A percentile compares a stretch with the other conserved stretches of the same genome.
Evolutionary conservation across 2,329 filamentous ascomycete species (phyloP).

Genomic region (Claviceps quebecensis): DNA sequence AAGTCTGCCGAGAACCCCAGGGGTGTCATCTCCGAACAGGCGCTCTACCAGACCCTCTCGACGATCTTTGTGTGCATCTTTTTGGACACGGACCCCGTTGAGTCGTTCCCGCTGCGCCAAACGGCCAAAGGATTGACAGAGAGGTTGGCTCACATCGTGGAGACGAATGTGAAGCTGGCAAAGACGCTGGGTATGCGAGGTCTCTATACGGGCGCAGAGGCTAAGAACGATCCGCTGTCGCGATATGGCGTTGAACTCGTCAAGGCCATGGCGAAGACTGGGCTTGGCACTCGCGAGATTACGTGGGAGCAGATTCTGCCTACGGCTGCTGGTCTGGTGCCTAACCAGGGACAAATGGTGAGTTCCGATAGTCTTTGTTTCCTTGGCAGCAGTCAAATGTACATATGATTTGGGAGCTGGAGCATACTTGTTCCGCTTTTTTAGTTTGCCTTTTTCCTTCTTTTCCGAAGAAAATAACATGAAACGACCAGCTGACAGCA

Average conservation of each 20-base stretch:
- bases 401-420: no score
- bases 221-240: conserved; percentile 40
- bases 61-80: conserved; percentile 53
- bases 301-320: conserved; percentile 59
- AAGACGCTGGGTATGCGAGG: conserved; percentile 24
- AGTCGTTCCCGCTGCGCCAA: conserved; percentile 49
- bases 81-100: conserved; percentile 50
- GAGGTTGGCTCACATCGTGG: conserved; percentile 47
- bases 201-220: conserved; percentile 34
- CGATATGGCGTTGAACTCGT: conserved; percentile 53
- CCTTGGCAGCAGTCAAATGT: no score
- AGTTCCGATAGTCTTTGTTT: conserved; percentile 12
- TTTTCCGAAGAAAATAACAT: neutral
- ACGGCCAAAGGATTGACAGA: conserved; percentile 41
- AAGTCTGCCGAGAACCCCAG: conserved; percentile 47
- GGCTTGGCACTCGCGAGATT: conserved; percentile 49
- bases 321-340: conserved; percentile 50
- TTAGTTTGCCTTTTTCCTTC: neutral
- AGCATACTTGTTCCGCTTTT: neutral
- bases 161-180: conserved; percentile 50
- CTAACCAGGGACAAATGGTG: conserved; percentile 56
- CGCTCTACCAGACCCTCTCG: conserved; percentile 48
- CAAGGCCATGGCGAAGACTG: conserved; percentile 48
- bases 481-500: neutral
- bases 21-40: conserved; percentile 41